Base-by-base conservation (phyloP, 1,284 basidiomycete genomes). In the Ustilago loliicola region DNA sequence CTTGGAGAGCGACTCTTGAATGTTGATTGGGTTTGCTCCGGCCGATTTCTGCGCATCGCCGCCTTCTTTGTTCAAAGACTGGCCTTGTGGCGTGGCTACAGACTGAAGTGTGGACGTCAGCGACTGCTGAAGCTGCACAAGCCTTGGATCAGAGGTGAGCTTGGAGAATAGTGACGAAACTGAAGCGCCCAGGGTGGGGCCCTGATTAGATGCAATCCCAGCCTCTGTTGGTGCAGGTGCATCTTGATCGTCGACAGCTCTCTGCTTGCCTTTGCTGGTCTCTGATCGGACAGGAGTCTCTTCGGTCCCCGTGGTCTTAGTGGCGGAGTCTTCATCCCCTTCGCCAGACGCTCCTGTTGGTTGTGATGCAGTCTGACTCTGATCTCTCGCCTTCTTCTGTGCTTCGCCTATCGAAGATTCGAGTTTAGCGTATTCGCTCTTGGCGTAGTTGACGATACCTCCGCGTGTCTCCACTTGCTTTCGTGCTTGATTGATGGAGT, bases 381-480 rank as follows among this genome's bases (percentile, higher is more conserved):
- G 67, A 13, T 82, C 72, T 2, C 82, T 61, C 0, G 83, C 82
- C 30, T 66, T 61, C 54, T 73, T 73, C 60, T 82, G 80, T 1
- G 79, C 78, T 21, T 81, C 71, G n/a, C 72, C 74, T 50, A 85
- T 65, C 23, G 79, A 73, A 25, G 75, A 63, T 53, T 85, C 84
- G 40, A 83, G 61, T 56, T 68, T 73, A 10, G 72, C 67, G 47
- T 80, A 69, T 34, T 83, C 79, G 32, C 68, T 64, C 40, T 74
- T 76, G 1, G 81, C 83, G 23, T 73, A 70, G n/a, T 69, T 71
- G 52, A 83, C 52, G 10, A 85, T 64, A 3, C 83, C 83, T 15
- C 83, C 82, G 30, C 80, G 80, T 3, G 56, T 61, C 32, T 84
- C 74, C 51, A 84, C 75, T 59, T 81, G 72, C 27, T 77, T 61